phyloP scores from a whole-genome alignment of 169 alveolate genomes.

The Eimeria praecox region DNA sequence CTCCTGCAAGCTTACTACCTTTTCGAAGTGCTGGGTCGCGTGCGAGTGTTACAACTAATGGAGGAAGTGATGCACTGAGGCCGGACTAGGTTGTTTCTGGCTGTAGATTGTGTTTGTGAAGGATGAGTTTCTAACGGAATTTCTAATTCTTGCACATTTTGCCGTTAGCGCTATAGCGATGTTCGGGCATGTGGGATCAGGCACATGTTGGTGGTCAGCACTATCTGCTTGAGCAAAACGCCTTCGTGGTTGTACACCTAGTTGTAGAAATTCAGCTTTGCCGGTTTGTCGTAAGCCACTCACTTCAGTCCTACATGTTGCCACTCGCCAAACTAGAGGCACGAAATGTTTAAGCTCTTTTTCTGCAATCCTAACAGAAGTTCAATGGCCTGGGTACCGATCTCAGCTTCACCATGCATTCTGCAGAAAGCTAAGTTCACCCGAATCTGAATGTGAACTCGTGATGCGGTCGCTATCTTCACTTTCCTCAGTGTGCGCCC shows the following conservation, averaged over 20 bases:
- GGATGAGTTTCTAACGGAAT: not conserved
- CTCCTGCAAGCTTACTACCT: not conserved
- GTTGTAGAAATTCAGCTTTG: not conserved
- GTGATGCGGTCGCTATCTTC: not conserved
- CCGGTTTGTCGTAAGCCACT: not conserved
- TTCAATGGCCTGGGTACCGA: not conserved
- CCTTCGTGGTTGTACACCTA: not conserved
- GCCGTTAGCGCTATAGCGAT: not conserved
- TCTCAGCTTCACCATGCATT: not conserved
- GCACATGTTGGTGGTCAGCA: not conserved
- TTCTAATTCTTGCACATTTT: not conserved
- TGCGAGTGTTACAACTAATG: not conserved
- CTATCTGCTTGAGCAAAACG: not conserved
- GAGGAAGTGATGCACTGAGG: not conserved
- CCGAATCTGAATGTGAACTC: not conserved
- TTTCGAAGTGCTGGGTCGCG: not conserved
- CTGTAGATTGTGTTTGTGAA: not conserved
- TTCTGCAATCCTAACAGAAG: not conserved
- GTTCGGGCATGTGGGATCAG: too few species aligned
- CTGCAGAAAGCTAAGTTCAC: not conserved
- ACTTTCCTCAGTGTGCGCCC: not conserved
- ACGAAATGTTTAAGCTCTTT: not conserved
- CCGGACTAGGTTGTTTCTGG: not conserved
- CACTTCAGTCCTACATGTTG: not conserved
- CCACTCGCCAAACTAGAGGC: not conserved